phyloP scores from a whole-genome alignment of 441 rosid species.

The Codiaeum variegatum region DNA sequence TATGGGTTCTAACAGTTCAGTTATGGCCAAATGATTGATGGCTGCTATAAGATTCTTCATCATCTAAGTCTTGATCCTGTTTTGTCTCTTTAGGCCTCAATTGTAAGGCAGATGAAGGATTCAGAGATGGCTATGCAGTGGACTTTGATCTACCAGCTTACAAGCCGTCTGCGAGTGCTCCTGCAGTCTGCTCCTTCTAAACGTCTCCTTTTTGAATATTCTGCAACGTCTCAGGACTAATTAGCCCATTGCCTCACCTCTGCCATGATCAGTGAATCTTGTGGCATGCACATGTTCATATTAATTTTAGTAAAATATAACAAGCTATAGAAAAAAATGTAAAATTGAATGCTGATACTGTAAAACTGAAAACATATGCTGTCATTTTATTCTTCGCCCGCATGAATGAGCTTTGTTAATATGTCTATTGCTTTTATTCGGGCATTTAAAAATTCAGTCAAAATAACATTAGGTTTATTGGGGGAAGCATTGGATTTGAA shows the following conservation, averaged over 20 bases:
- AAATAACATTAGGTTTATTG: no score
- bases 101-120: constrained; percentile 93
- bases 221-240: constrained; percentile 89
- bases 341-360: constrained; percentile 14
- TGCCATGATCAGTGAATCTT: neutral
- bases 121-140: constrained; percentile 96
- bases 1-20: neutral
- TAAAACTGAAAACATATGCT: no score
- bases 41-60: neutral
- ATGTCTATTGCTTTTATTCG: no score
- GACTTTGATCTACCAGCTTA: constrained; percentile 86
- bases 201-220: constrained; percentile 85
- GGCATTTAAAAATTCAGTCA: no score
- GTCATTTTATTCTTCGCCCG: constrained; percentile 37
- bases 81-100: constrained; percentile 53
- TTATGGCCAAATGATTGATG: neutral
- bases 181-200: constrained; percentile 86
- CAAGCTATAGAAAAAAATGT: constrained; percentile 7
- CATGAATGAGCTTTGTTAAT: constrained; percentile 26
- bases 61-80: constrained; percentile 7
- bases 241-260: neutral
- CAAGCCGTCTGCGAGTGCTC: constrained; percentile 83
- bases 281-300: neutral
- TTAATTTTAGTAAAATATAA: neutral
- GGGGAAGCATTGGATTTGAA: neutral